A percentile compares a stretch with the other conserved stretches of the same genome.
Evolutionary conservation across 768 basidiomycete genomes (phyloP).

Genomic region (Zangia roseola): DNA sequence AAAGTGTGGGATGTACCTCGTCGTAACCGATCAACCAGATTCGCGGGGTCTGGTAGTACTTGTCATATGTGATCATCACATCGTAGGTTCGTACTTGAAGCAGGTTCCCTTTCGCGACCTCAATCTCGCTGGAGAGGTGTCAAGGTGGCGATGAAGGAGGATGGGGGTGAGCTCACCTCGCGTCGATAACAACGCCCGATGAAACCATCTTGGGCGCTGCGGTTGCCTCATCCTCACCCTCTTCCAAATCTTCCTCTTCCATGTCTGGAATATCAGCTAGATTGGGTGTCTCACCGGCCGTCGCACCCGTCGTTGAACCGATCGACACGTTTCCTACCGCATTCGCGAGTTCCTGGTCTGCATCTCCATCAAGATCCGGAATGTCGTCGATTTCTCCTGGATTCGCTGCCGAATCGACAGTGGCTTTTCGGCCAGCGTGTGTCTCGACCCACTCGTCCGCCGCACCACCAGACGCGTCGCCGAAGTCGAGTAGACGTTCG

Average conservation of each 20-base stretch:
- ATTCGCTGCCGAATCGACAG: conserved; percentile 52
- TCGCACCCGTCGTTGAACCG: conserved; percentile 32
- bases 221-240: conserved; percentile 85
- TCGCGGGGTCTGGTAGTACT: conserved; percentile 98
- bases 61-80: conserved; percentile 99
- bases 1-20: conserved; percentile 57
- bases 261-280: conserved; percentile 98
- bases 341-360: conserved; percentile 41
- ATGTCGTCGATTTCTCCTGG: conserved; percentile 79
- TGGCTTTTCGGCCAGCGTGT: conserved; percentile 73
- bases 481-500: conserved; percentile 87
- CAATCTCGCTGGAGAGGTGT: conserved; percentile 46
- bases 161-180: conserved; percentile 41
- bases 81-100: conserved; percentile 98
- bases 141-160: background rate
- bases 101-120: conserved; percentile 75
- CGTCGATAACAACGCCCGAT: conserved; percentile 39
- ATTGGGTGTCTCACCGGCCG: conserved; percentile 70
- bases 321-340: conserved; percentile 49
- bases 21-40: conserved; percentile 98
- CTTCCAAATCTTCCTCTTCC: conserved; percentile 92
- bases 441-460: conserved; percentile 99
- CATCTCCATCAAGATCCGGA: conserved; percentile 84
- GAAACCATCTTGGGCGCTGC: conserved; percentile 51
- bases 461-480: conserved; percentile 52